phyloP scores from a whole-genome alignment of 768 basidiomycete species.

The Pisolithus sp. region DNA sequence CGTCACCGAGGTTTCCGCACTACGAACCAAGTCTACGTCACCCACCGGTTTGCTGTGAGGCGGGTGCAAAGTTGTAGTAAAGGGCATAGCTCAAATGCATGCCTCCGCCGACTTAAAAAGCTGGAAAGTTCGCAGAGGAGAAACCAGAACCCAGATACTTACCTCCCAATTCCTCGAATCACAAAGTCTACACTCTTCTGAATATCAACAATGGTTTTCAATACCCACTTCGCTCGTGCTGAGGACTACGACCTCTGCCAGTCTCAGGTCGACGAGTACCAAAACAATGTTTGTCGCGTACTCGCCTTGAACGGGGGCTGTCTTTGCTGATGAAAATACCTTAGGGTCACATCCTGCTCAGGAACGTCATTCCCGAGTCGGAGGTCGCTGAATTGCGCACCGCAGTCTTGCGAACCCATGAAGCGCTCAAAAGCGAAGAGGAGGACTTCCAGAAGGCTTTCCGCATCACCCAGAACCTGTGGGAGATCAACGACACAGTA shows the following conservation, averaged over 20 bases:
- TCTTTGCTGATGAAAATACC: neutral
- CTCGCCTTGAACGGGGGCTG: neutral
- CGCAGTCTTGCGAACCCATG: neutral
- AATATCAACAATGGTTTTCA: neutral
- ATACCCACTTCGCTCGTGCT: neutral
- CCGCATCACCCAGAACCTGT: conserved; percentile 2
- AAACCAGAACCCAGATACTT: neutral
- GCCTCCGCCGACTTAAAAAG: neutral
- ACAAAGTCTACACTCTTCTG: neutral
- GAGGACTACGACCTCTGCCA: neutral
- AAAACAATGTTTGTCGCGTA: neutral
- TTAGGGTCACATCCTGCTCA: neutral
- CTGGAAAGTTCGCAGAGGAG: neutral
- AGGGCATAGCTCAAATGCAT: neutral
- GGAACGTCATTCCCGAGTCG: neutral
- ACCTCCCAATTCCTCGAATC: neutral
- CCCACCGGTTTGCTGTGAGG: neutral
- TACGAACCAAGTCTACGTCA: no score
- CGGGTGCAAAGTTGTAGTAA: neutral
- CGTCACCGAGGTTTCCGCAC: no score
- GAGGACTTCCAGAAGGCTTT: conserved; percentile 6
- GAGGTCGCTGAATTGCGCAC: conserved; percentile 1
- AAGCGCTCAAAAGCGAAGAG: neutral
- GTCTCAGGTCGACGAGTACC: neutral
- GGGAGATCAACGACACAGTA: conserved; percentile 2